phyloP scores from a whole-genome alignment of 2,329 filamentous ascomycete species.

The Aureobasidium leucospermi region DNA sequence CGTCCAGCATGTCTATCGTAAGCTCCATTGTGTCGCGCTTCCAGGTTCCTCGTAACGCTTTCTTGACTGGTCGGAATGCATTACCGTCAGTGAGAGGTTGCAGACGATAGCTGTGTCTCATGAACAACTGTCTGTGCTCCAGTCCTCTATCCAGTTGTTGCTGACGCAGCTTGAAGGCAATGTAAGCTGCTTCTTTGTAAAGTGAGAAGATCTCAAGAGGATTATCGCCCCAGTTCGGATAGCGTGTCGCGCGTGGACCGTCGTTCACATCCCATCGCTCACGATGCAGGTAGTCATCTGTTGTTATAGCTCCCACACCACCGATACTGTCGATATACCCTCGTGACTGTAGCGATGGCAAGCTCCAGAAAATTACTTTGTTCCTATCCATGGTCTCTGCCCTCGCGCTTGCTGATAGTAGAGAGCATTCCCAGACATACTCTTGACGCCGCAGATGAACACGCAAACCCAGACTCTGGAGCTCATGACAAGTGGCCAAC shows the following conservation, averaged over 20 bases:
- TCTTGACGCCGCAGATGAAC: neutral
- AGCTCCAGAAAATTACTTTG: neutral
- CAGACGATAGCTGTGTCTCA: neutral
- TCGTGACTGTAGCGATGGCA: neutral
- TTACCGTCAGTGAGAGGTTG: neutral
- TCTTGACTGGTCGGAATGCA: neutral
- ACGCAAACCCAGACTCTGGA: neutral
- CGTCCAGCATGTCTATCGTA: neutral
- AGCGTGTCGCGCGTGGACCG: neutral
- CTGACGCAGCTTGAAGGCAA: neutral
- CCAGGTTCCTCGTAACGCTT: neutral
- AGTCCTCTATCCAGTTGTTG: neutral
- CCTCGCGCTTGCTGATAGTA: neutral
- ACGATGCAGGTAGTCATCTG: conserved; percentile 1
- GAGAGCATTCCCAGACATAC: neutral
- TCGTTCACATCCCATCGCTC: neutral
- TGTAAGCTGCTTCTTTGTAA: neutral
- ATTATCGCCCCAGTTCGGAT: neutral
- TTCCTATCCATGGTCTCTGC: neutral
- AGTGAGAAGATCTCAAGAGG: neutral
- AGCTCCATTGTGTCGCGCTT: neutral
- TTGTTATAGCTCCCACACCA: neutral
- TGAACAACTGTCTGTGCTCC: neutral
- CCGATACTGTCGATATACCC: neutral
- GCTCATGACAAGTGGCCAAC: neutral